Evolutionary conservation across 2,329 filamentous ascomycete species (phyloP), one percentile per base, ranked within the genome.

Genomic region (Annulohypoxylon truncatum): DNA sequence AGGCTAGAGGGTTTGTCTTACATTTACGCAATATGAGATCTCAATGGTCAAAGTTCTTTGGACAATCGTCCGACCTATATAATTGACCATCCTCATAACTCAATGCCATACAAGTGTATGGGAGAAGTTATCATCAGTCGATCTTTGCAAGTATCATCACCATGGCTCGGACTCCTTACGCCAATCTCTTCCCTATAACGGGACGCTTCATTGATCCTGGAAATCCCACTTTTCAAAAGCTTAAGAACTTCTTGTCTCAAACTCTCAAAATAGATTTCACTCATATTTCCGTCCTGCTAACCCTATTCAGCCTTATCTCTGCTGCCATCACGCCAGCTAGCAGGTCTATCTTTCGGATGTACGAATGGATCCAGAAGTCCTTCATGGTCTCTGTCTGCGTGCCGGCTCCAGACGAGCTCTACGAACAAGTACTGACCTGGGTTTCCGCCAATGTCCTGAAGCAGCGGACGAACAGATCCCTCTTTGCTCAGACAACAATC

Each of bases 351-450:
- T 2, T 8, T 4, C 26, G 6, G n/a, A 2, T n/a, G 1, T 59
- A 59, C 47, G 18, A 18, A 29, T 59, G 47, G 47, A 26, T 35
- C 4, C 56, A 59, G 35, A 52, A 13, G 13, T 40, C 52, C 13
- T 46, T 59, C 35, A 59, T 31, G 26, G 35, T 31, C 6, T 52
- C 47, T 1, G 28, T 59, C 7, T 24, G 33, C 5, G 35, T 59
- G 12, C 35, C 47, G 35, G 33, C 26, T 2, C 18, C 31, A 13
- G 56, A 59, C 18, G 56, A 59, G n/a, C 56, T 59, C 26, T 35
- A 59, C 13, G 22, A 26, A 6, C 47, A 52, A 29, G 47, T 59
- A 4, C 26, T 44, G 18, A 26, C 18, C 7, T 59, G 56, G 56
- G 6, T 59, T 7, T 44, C 33, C 6, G 26, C 15, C 12, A n/a